phyloP scores from a whole-genome alignment of 2,329 filamentous ascomycete species.

The Alternaria angustiovoidea region DNA sequence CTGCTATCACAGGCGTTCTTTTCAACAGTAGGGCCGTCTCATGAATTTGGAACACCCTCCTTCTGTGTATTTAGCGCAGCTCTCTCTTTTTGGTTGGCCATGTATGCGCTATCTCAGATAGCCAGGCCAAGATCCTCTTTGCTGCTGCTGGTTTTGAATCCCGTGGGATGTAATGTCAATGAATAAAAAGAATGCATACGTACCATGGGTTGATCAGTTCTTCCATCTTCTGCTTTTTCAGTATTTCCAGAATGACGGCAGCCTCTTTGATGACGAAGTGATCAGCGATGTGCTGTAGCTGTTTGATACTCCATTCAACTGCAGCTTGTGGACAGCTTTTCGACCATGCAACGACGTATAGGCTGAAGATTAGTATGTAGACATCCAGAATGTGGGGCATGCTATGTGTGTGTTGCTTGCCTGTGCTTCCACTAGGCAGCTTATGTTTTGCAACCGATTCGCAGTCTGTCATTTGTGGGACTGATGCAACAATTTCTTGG shows the following conservation, averaged over 20 bases:
- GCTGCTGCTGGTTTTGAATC: background rate
- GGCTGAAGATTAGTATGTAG: constrained; percentile 24
- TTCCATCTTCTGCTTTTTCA: constrained; percentile 7
- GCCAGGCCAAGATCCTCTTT: background rate
- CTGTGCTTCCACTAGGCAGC: constrained; percentile 10
- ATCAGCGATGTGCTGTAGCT: constrained; percentile 23
- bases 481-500: constrained; percentile 43
- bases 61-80: background rate
- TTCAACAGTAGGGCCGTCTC: background rate
- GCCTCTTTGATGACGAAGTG: constrained; percentile 31
- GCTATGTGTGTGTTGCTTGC: constrained; percentile 20
- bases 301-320: constrained; percentile 8
- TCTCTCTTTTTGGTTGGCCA: background rate
- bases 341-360: constrained; percentile 29
- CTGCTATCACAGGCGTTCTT: background rate
- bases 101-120: background rate
- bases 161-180: background rate
- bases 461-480: constrained; percentile 44
- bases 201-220: constrained; percentile 9
- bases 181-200: background rate
- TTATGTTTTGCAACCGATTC: constrained; percentile 26
- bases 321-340: constrained; percentile 5
- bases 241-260: constrained; percentile 13
- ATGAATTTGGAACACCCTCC: background rate
- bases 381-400: constrained; percentile 26